phyloP scores from a whole-genome alignment of 2,329 filamentous ascomycete genomes.

The Pseudocercospora macadamiae region DNA sequence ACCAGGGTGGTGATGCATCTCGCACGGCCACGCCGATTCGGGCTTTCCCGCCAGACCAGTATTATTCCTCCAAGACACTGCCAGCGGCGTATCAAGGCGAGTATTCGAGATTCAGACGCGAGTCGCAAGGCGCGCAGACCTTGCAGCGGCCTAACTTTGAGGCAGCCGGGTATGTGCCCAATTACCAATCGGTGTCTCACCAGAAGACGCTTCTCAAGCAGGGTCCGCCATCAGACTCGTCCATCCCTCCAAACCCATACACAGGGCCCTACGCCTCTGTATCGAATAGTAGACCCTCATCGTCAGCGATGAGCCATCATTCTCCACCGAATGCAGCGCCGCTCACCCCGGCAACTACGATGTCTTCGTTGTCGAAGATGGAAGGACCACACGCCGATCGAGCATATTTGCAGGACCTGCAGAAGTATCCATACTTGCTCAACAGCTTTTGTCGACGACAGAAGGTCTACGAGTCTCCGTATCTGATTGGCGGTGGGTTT shows the following conservation, averaged over 20 bases:
- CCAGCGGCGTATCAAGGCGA: slow-evolving; percentile 41
- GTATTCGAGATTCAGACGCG: slow-evolving; percentile 40
- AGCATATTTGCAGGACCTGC: slow-evolving; percentile 47
- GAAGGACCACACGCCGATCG: slow-evolving; percentile 36
- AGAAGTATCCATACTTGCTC: slow-evolving; percentile 50
- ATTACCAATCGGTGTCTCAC: slow-evolving; percentile 32
- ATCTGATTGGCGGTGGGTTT: slow-evolving; percentile 47
- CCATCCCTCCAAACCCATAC: slow-evolving; percentile 29
- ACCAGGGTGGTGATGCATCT: slow-evolving; percentile 31
- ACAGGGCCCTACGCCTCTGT: slow-evolving; percentile 20
- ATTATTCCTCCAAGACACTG: slow-evolving; percentile 40
- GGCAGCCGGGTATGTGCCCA: slow-evolving; percentile 27
- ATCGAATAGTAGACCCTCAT: slow-evolving; percentile 28
- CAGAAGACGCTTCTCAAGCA: slow-evolving; percentile 32
- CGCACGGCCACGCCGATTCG: slow-evolving; percentile 32
- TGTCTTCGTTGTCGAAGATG: slow-evolving; percentile 27
- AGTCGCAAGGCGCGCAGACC: slow-evolving; percentile 36
- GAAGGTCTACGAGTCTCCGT: slow-evolving; percentile 52
- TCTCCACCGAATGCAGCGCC: slow-evolving; percentile 38
- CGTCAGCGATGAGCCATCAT: slow-evolving; percentile 32
- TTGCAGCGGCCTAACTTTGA: slow-evolving; percentile 34
- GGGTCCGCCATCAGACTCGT: slow-evolving; percentile 14
- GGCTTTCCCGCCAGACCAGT: slow-evolving; percentile 41
- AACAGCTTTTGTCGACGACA: slow-evolving; percentile 50
- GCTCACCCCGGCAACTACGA: slow-evolving; percentile 39